phyloP scores from a whole-genome alignment of 2,329 filamentous ascomycete genomes.

The Fusarium sp. region DNA sequence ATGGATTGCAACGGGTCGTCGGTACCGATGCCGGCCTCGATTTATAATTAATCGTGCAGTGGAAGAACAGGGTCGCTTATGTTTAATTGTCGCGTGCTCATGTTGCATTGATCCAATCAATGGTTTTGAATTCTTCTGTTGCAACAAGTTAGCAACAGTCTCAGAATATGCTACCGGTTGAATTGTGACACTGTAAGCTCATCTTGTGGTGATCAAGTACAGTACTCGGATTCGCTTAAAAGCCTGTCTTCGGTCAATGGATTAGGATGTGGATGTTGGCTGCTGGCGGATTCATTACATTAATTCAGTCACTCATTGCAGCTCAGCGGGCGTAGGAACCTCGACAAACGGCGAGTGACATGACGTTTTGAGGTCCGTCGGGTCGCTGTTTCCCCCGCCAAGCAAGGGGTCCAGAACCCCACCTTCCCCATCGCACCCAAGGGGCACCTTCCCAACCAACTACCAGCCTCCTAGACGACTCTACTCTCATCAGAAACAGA shows the following conservation, averaged over 20 bases:
- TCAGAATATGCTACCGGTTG: not conserved
- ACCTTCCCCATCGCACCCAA: not conserved
- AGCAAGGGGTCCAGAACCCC: constrained; percentile 25
- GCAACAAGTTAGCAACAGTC: not conserved
- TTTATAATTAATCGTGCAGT: constrained; percentile 22
- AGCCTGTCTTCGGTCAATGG: constrained; percentile 30
- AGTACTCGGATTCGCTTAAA: not conserved
- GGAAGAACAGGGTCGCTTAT: constrained; percentile 10
- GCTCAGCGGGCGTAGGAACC: constrained; percentile 42
- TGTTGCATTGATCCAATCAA: constrained; percentile 18
- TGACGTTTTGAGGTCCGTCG: constrained; percentile 18
- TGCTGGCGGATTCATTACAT: not conserved
- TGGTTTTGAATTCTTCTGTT: not conserved
- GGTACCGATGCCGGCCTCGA: constrained; percentile 21
- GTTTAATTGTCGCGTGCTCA: constrained; percentile 39
- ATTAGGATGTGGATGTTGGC: constrained; percentile 2
- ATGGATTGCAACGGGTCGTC: constrained; percentile 19
- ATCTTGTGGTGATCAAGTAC: not conserved
- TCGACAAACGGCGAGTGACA: constrained; percentile 25
- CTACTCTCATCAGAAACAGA: constrained; percentile 3
- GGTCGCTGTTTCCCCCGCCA: constrained; percentile 21
- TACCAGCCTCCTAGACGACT: not conserved
- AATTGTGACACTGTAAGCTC: not conserved
- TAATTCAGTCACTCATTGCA: constrained; percentile 26
- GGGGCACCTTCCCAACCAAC: not conserved